Evolutionary conservation across 2,329 filamentous ascomycete species (phyloP), one percentile per base, ranked within the genome.

Genomic region (Fusarium udum): DNA sequence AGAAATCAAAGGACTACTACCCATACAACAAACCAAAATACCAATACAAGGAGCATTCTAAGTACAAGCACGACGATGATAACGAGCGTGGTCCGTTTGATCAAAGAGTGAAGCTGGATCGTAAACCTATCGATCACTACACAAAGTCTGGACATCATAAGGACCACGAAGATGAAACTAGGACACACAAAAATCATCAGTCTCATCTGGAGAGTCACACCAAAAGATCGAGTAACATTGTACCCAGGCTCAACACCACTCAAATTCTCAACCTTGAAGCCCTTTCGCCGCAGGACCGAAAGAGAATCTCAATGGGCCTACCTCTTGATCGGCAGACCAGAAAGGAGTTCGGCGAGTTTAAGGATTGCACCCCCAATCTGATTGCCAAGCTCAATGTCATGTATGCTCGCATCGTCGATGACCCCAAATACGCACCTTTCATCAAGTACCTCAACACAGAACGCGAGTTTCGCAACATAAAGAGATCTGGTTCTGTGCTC

Each of bases 311-410:
- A 7, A 11, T 12, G 40, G 16, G 32, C 15, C n/a, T 55, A 20
- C 64, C 64, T 14, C 28, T 56, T 20, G 58, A 69, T 31, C 26
- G 32, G 1, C 34, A 51, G 16, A 26, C 53, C 9, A 64, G 48
- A 39, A 69, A 52, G 39, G 57, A 69, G 13, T 69, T 64, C 14
- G 26, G 43, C 15, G 26, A n/a, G 12, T 45, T 18, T 12, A n/a
- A 69, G n/a, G 43, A 56, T 32, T 31, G 67, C 37, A 56, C 22
- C 28, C 34, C 51, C 20, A 12, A 36, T 7, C 31, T 69, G 24
- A 69, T 69, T 36, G n/a, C 39, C 31, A 64, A 64, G 37, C 66
- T 69, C 43, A 69, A 69, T 28, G 28, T 40, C 22, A 28, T 69
- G 20, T 69, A 64, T 26, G 66, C 43, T 28, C 15, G 20, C 6